Evolutionary conservation across 805 yeast genomes (phyloP), one percentile per base, ranked within the genome.

Genomic region (Candida taoyuanica): DNA sequence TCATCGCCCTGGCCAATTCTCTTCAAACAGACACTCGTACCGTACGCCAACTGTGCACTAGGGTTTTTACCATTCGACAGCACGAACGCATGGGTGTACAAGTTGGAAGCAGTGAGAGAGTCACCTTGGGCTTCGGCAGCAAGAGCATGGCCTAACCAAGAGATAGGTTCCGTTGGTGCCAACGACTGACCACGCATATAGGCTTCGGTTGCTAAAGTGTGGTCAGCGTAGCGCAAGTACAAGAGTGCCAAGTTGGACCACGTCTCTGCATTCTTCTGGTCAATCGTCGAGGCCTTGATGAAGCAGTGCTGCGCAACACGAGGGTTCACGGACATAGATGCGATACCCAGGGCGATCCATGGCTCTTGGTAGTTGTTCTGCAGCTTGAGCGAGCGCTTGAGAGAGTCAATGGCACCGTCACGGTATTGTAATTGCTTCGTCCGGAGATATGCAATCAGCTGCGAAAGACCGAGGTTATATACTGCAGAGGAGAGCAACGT

Each of bases 121-220:
- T 80, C 71, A 3, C 83, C 85, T 11, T 55, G 48, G 1, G 68
- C 73, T 39, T 74, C 72, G 6, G 70, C 63, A 1, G 75, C 67
- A 25, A 91, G 55, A 0, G 96, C 97, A 52, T 81, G 78, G 2
- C 96, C 96, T 23, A 85, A 57, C 98, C 98, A 93, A 0, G 96
- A 75, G 5, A 67, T 67, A 0, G 85, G 68, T 36, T 70, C 72
- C 37, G 79, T 83, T 3, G 98, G 97, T 3, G 89, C 81, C 11
- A 86, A 65, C 16, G 95, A 78, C 49, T 85, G 91, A 0, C 93
- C 82, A 45, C 86, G 73, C 28, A 69, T 63, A 42, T 84, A 78
- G 0, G 94, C 79, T 43, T 81, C 80, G 31, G 71, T 69, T 0
- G 98, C 93, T 29, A 93, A 71, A 25, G 73, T 81, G 7, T 67